phyloP scores from a whole-genome alignment of 2,329 filamentous ascomycete genomes.

The Xylariaceae sp. region DNA sequence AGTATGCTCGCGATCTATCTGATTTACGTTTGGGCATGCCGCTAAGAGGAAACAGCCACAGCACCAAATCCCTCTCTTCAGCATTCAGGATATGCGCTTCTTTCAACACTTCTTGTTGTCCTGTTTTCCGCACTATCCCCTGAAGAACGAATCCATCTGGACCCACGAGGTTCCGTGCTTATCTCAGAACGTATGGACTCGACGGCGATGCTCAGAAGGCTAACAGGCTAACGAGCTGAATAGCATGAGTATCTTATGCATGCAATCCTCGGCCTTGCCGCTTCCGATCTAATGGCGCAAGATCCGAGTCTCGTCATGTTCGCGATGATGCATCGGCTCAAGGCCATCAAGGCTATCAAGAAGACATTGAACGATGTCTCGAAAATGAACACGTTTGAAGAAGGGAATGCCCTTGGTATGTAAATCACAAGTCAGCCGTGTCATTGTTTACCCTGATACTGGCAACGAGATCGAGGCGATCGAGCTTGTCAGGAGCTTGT shows the following conservation, averaged over 20 bases:
- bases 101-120: constrained; percentile 68
- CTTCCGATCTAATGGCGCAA: constrained; percentile 62
- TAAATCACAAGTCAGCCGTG: background rate
- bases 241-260: constrained; percentile 53
- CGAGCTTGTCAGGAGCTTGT: too few relatives aligned
- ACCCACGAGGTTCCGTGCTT: constrained; percentile 67
- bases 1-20: constrained; percentile 38
- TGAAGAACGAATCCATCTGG: constrained; percentile 69
- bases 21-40: constrained; percentile 14
- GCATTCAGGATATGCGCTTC: constrained; percentile 66
- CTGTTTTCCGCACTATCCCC: constrained; percentile 65
- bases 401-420: constrained; percentile 56
- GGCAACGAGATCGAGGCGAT: background rate
- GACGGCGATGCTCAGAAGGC: background rate
- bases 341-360: constrained; percentile 66
- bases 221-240: constrained; percentile 2
- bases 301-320: constrained; percentile 56
- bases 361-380: constrained; percentile 51
- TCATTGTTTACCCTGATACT: background rate
- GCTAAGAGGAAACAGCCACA: constrained; percentile 48
- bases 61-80: constrained; percentile 61
- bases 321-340: constrained; percentile 66
- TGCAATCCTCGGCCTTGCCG: constrained; percentile 66
- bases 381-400: constrained; percentile 48
- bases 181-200: constrained; percentile 60